Percentiles rank a stretch among this genome's conserved stretches.
These are phyloP conservation scores for Hippophae gyantsensis DNA, from an alignment of 306 rosid species.

Conservation along the genomic window DNA sequence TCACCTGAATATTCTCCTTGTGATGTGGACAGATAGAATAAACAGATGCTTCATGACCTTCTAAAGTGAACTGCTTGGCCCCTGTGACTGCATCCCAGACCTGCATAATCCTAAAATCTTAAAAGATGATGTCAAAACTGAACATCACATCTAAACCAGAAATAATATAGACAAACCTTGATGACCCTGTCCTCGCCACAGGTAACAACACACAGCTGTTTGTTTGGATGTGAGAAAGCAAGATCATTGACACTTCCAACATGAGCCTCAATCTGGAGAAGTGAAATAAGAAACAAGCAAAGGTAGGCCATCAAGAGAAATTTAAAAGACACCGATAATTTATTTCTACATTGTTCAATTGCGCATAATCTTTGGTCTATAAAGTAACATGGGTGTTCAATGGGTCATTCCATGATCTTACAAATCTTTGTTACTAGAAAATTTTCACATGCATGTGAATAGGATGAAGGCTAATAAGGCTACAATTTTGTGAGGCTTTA, in stretches of 20 bases:
- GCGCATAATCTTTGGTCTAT: too few species aligned
- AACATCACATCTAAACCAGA: constrained; percentile 16
- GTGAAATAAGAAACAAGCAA: constrained; percentile 8
- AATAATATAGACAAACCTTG: constrained; percentile 56
- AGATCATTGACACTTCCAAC: constrained; percentile 93
- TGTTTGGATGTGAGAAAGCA: constrained; percentile 95
- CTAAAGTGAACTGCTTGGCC: constrained; percentile 59
- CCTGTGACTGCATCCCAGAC: constrained; percentile 97
- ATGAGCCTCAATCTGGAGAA: constrained; percentile 88
- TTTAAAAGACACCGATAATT: too few species aligned
- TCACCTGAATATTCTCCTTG: constrained; percentile 94
- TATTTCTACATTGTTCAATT: too few species aligned
- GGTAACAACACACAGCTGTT: constrained; percentile 79
- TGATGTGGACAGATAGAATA: constrained; percentile 96
- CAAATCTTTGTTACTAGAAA: too few species aligned
- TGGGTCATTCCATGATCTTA: too few species aligned
- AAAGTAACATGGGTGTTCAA: too few species aligned
- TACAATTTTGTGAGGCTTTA: too few species aligned
- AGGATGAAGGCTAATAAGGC: too few species aligned
- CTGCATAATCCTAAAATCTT: constrained; percentile 36
- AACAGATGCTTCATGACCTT: constrained; percentile 94
- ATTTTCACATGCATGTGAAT: too few species aligned
- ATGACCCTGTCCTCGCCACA: constrained; percentile 97
- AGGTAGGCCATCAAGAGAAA: not conserved
- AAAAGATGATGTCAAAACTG: constrained; percentile 9